These are phyloP conservation scores for Rhodamnia argentea DNA, from an alignment of 345 rosid species.

Conservation along the genomic window DNA sequence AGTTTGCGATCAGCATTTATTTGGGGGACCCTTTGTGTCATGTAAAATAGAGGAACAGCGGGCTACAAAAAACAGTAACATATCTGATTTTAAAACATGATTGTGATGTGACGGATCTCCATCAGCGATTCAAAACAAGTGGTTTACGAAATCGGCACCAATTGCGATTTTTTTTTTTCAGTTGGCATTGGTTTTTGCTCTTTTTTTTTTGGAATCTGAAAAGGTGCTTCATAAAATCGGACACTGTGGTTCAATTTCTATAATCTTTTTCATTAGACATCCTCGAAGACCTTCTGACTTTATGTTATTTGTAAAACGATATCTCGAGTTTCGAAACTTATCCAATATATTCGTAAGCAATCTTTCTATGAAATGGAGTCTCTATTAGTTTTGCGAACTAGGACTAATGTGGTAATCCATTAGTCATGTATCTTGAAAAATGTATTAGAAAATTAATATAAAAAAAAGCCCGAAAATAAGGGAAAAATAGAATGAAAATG, in stretches of 20 bases:
- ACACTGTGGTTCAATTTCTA: background rate
- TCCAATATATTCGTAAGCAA: background rate
- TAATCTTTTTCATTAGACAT: background rate
- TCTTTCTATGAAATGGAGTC: background rate
- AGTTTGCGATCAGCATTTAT: background rate
- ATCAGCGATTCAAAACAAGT: too few species aligned
- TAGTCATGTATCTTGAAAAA: background rate
- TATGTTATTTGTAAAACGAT: background rate
- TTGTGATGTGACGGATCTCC: background rate
- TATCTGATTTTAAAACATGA: background rate
- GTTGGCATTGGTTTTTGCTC: background rate
- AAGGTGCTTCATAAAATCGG: background rate
- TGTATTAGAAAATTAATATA: background rate
- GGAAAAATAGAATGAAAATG: background rate
- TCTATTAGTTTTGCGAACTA: background rate
- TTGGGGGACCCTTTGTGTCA: background rate
- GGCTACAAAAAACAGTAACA: background rate
- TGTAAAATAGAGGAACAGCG: background rate
- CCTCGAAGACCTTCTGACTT: background rate
- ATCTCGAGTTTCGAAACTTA: background rate
- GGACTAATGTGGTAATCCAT: background rate
- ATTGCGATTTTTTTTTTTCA: background rate
- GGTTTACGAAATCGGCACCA: background rate
- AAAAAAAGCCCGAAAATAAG: background rate
- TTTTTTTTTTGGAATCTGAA: background rate